A percentile compares a stretch with the other conserved stretches of the same genome.
Conservation (phyloP, 495 filamentous ascomycete species). For the Penicillium robsamsonii region DNA sequence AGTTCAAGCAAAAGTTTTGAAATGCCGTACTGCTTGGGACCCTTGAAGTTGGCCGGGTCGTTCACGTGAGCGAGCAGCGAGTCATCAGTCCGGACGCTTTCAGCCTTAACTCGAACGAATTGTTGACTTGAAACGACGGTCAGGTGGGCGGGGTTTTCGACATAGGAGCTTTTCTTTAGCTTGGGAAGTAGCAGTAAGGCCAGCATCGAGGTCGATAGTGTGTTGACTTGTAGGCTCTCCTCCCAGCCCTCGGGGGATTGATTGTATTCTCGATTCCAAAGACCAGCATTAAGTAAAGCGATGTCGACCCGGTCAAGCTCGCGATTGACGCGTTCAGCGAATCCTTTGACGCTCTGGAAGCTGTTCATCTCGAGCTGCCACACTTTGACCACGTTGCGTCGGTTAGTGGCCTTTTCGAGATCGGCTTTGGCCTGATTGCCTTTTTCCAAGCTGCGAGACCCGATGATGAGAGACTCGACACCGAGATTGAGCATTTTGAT, state of each 20-base stretch:
- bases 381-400: conserved; percentile 43
- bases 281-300: conserved; percentile 47
- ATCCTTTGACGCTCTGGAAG: conserved; percentile 49
- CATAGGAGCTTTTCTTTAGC: conserved; percentile 28
- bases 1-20: conserved; percentile 52
- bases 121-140: conserved; percentile 44
- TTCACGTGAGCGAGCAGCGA: conserved; percentile 38
- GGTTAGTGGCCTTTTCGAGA: conserved; percentile 46
- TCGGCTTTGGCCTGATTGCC: conserved; percentile 45
- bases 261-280: conserved; percentile 38
- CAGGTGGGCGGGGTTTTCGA: conserved; percentile 33
- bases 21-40: conserved; percentile 42
- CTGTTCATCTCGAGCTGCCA: conserved; percentile 56
- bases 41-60: conserved; percentile 25
- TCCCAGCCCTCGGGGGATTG: conserved; percentile 52
- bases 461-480: conserved; percentile 42
- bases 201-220: conserved; percentile 55
- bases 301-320: conserved; percentile 41
- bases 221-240: conserved; percentile 56
- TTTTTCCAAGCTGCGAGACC: conserved; percentile 41
- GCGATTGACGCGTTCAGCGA: conserved; percentile 41
- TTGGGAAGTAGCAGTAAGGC: conserved; percentile 55
- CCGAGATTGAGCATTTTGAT: conserved; percentile 46
- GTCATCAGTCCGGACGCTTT: conserved; percentile 32
- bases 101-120: conserved; percentile 37